phyloP scores from a whole-genome alignment of 768 basidiomycete species.

The Leccinum disarticulatum region DNA sequence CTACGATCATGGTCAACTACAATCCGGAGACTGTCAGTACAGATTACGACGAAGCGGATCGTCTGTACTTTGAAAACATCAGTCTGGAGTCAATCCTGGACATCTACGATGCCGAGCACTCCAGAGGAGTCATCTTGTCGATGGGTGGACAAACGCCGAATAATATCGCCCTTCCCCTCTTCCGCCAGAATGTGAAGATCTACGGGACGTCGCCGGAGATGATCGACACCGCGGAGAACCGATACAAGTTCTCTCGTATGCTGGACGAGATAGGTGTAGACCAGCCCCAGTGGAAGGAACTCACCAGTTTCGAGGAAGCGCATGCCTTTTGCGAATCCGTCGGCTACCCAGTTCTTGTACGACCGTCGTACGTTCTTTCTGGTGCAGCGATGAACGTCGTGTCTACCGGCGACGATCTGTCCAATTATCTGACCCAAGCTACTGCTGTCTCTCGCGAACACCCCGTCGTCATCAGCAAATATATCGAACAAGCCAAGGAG shows the following conservation, averaged over 20 bases:
- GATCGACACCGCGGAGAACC: slow-evolving; percentile 99
- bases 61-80: slow-evolving; percentile 99
- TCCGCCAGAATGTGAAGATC: slow-evolving; percentile 97
- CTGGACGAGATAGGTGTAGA: slow-evolving; percentile 98
- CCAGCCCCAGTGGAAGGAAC: slow-evolving; percentile 96
- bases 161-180: slow-evolving; percentile 95
- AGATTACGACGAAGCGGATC: slow-evolving; percentile 98
- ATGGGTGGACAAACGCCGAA: slow-evolving; percentile 99
- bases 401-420: slow-evolving; percentile 86
- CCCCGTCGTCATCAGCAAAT: slow-evolving; percentile 98
- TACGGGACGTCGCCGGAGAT: slow-evolving; percentile 99
- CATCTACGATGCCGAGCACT: slow-evolving; percentile 89
- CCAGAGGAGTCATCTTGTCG: slow-evolving; percentile 90
- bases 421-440: slow-evolving; percentile 90
- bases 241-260: slow-evolving; percentile 98
- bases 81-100: slow-evolving; percentile 94
- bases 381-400: slow-evolving; percentile 99
- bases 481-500: slow-evolving; percentile 99
- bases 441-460: slow-evolving; percentile 95
- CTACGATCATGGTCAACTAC: slow-evolving; percentile 99
- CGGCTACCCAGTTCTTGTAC: slow-evolving; percentile 93
- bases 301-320: slow-evolving; percentile 89
- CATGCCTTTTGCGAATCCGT: slow-evolving; percentile 88
- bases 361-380: slow-evolving; percentile 98
- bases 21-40: slow-evolving; percentile 99